Conservation (phyloP, 2,329 filamentous ascomycete species). For the Colletotrichum chrysophilum region DNA sequence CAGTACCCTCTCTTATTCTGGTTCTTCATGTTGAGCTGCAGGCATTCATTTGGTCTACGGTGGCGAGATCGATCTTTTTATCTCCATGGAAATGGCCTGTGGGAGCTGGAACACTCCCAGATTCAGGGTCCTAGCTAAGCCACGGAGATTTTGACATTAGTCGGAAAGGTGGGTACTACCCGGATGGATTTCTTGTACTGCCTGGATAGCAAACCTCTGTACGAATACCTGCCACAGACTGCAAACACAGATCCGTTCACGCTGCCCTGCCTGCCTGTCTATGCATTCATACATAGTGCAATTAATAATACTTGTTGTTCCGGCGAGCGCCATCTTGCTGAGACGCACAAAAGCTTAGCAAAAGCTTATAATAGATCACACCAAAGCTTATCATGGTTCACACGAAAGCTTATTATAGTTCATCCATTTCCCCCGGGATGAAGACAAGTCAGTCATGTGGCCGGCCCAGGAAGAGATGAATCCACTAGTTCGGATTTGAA, state of each 20-base stretch:
- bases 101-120: background rate
- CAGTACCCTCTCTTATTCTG: background rate
- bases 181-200: background rate
- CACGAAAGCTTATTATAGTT: background rate
- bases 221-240: background rate
- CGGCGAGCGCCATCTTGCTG: background rate
- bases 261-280: background rate
- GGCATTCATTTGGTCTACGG: rapidly evolving
- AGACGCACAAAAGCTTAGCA: background rate
- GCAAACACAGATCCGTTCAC: rapidly evolving
- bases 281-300: background rate
- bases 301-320: background rate
- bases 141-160: background rate
- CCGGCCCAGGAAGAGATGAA: background rate
- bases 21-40: background rate
- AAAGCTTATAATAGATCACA: background rate
- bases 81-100: background rate
- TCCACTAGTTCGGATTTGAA: background rate
- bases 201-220: background rate
- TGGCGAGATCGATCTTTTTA: rapidly evolving
- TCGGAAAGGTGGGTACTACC: background rate
- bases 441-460: background rate
- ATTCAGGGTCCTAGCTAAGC: background rate
- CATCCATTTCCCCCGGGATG: background rate
- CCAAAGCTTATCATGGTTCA: background rate